Evolutionary conservation across 139 green algal genomes (phyloP), one percentile per base, ranked within the genome.

Genomic region (Haematococcus sp.): DNA sequence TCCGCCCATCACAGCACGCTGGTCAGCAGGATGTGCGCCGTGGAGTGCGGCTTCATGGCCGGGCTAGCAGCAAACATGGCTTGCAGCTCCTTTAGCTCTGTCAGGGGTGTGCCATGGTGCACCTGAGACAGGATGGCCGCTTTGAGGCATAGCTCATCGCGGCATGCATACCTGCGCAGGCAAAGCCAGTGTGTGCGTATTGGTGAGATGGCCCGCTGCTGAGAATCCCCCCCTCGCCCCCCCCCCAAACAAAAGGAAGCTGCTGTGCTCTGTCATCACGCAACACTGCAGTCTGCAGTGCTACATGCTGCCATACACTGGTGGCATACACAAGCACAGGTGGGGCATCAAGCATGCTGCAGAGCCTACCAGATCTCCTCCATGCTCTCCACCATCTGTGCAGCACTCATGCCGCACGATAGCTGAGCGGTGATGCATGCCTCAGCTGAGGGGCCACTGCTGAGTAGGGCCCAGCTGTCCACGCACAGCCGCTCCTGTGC

Each of bases 351-450:
- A 22, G 16, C 11, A 31, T 54, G 17, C 31, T n/a, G n/a, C n/a
- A n/a, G n/a, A n/a, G n/a, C n/a, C n/a, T n/a, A 75, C 70, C 70
- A 75, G 5, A 58, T 54, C 27, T 75, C 70, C 34, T 75, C 70
- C 55, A 75, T 75, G 55, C 25, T 33, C 54, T 75, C 70, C 22
- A 75, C 35, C 54, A 66, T 68, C 54, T 75, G 70, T 11, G 56
- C 56, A 31, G 54, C 23, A 4, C 33, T 23, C 30, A 52, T 30
- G 33, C 23, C 23, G 13, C 54, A 27, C 5, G n/a, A 27, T 17
- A 30, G 54, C 54, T 27, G 23, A 11, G 19, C 3, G 15, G 63
- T 23, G 17, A 51, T 55, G 63, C 30, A 27, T 31, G 13, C 63
- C 31, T 69, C 17, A 27, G 17, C 9, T 7, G 63, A 30, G 30